Percentiles rank a stretch among this genome's conserved stretches.
phyloP scores from a whole-genome alignment of 2,329 filamentous ascomycete species.

The Aspergillus sp. region DNA sequence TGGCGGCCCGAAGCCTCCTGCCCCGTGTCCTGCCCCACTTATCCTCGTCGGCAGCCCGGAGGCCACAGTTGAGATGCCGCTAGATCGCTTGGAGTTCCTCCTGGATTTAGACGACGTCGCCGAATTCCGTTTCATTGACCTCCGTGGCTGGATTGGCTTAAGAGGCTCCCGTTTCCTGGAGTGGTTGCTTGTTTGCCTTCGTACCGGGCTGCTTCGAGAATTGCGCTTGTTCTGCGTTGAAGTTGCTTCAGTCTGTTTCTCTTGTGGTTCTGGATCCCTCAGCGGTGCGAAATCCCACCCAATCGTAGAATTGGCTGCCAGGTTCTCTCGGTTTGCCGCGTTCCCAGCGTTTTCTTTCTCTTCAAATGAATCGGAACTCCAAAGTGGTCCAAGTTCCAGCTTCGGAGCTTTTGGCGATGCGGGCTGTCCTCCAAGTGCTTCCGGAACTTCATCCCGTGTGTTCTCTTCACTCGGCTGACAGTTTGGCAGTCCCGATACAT shows the following conservation, averaged over 20 bases:
- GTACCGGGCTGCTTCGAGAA: conserved; percentile 20
- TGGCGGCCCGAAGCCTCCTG: conserved; percentile 29
- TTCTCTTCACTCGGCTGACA: conserved; percentile 18
- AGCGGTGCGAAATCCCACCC: conserved; percentile 21
- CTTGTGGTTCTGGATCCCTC: conserved; percentile 12
- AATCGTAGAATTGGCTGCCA: conserved; percentile 19
- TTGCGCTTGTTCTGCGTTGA: conserved; percentile 20
- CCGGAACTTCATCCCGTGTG: conserved; percentile 12
- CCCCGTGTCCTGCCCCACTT: conserved; percentile 34
- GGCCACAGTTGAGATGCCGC: conserved; percentile 28
- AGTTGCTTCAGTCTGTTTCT: conserved; percentile 11
- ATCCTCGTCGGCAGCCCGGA: conserved; percentile 30
- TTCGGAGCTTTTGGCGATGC: conserved; percentile 23
- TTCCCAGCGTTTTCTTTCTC: conserved; percentile 10
- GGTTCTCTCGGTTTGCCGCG: conserved; percentile 15
- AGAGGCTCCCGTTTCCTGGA: conserved; percentile 27
- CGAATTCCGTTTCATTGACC: conserved; percentile 28
- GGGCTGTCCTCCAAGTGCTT: conserved; percentile 14
- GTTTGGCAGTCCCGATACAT: conserved; percentile 13
- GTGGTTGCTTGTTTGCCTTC: conserved; percentile 18
- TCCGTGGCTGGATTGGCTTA: conserved; percentile 25
- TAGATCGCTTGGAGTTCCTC: conserved; percentile 29
- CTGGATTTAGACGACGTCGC: conserved; percentile 26
- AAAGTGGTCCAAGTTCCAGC: conserved; percentile 25
- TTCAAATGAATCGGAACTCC: conserved; percentile 20